Percentiles rank a stretch among this genome's conserved stretches.
Evolutionary conservation across 331 rosid genomes (phyloP).

Genomic region (Acacia concinna): DNA sequence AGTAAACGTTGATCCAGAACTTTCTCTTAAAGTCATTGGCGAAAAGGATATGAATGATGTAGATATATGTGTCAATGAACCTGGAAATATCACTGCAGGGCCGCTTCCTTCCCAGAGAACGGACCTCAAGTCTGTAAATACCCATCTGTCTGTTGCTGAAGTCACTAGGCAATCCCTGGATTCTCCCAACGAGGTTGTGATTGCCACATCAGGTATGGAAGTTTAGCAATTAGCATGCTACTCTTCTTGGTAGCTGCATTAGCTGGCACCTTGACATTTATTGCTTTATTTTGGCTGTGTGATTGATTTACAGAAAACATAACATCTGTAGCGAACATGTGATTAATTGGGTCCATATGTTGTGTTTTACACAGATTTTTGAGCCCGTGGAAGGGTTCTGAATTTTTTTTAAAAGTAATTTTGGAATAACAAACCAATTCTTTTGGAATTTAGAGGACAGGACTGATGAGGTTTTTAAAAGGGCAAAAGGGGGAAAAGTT

Average conservation of each 20-base stretch:
- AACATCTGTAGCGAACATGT: background rate
- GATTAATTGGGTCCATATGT: background rate
- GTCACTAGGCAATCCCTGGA: background rate
- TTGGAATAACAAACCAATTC: background rate
- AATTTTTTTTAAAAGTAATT: background rate
- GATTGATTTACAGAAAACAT: background rate
- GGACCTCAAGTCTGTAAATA: background rate
- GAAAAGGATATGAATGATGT: background rate
- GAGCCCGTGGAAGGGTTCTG: background rate
- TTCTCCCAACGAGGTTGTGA: background rate
- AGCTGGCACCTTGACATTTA: background rate
- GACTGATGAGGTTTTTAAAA: background rate
- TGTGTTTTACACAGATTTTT: background rate
- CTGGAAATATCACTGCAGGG: background rate
- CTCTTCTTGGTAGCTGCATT: background rate
- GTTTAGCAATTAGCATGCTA: background rate
- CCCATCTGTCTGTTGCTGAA: background rate
- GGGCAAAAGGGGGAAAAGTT: background rate
- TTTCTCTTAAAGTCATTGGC: background rate
- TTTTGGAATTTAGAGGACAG: background rate
- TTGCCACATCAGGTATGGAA: background rate
- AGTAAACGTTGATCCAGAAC: background rate
- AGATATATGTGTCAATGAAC: background rate
- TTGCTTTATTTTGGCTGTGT: background rate
- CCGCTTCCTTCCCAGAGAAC: background rate